Evolutionary conservation across 2,329 filamentous ascomycete species (phyloP).

Genomic region (Fulvia fulva): DNA sequence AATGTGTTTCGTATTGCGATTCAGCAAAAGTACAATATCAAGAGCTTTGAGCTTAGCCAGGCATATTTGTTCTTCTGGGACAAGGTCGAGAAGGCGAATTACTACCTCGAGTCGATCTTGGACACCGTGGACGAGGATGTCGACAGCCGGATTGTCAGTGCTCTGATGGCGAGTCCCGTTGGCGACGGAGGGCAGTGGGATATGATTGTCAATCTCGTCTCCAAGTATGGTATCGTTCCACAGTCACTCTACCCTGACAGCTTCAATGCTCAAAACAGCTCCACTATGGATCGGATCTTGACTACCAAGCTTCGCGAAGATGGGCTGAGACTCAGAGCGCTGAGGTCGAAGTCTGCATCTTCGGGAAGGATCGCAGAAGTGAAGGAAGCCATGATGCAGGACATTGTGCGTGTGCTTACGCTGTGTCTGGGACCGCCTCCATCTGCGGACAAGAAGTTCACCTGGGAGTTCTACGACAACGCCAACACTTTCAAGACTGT

Average conservation of each 20-base stretch:
- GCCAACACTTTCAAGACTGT: slow-evolving; percentile 61
- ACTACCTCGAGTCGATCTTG: slow-evolving; percentile 79
- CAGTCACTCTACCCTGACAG: slow-evolving; percentile 77
- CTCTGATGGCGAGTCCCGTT: slow-evolving; percentile 63
- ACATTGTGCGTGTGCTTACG: slow-evolving; percentile 77
- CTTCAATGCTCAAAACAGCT: slow-evolving; percentile 70
- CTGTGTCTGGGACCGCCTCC: slow-evolving; percentile 79
- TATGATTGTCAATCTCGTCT: slow-evolving; percentile 84
- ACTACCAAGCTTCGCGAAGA: slow-evolving; percentile 86
- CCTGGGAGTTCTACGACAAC: slow-evolving; percentile 75
- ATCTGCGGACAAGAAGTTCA: slow-evolving; percentile 63
- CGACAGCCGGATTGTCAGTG: slow-evolving; percentile 68
- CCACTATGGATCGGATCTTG: slow-evolving; percentile 66
- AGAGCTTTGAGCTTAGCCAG: slow-evolving; percentile 80
- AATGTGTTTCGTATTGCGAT: slow-evolving; percentile 87
- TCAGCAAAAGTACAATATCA: slow-evolving; percentile 76
- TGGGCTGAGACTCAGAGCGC: slow-evolving; percentile 64
- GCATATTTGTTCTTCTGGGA: slow-evolving; percentile 90
- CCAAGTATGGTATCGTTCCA: slow-evolving; percentile 80
- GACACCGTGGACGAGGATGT: slow-evolving; percentile 68
- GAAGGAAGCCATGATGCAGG: slow-evolving; percentile 72
- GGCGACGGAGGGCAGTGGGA: slow-evolving; percentile 89
- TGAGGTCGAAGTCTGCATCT: slow-evolving; percentile 44
- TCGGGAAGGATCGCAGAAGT: slow-evolving; percentile 40
- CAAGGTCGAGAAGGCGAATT: slow-evolving; percentile 88